phyloP scores from a whole-genome alignment of 768 basidiomycete genomes.

The Russula vinacea region DNA sequence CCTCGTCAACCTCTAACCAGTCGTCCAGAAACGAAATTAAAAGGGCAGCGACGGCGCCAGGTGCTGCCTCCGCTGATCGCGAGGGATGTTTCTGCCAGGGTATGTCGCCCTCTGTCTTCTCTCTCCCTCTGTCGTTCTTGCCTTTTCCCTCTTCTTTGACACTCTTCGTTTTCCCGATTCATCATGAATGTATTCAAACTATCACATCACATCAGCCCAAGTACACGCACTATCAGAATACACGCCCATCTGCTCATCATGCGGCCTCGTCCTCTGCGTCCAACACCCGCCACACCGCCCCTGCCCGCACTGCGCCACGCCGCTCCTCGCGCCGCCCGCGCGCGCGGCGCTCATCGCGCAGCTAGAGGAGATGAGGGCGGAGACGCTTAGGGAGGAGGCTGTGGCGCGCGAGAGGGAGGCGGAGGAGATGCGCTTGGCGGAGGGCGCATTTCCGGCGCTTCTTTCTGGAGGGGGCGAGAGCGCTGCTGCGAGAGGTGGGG shows the following conservation, averaged over 20 bases:
- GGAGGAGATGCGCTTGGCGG: slow-evolving; percentile 8
- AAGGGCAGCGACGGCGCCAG: not conserved
- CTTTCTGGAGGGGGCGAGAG: not conserved
- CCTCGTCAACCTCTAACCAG: not conserved
- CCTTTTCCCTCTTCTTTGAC: no score
- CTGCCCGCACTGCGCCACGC: slow-evolving; percentile 22
- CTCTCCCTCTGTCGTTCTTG: no score
- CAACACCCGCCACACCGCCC: slow-evolving; percentile 16
- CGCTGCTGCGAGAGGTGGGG: not conserved
- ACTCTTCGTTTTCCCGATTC: not conserved
- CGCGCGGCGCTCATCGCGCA: slow-evolving; percentile 19
- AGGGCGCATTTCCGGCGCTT: slow-evolving; percentile 27
- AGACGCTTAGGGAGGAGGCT: slow-evolving; percentile 16
- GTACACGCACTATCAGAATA: slow-evolving; percentile 22
- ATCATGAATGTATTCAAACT: no score
- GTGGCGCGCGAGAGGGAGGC: slow-evolving; percentile 8
- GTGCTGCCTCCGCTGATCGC: not conserved
- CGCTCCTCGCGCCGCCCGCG: slow-evolving; percentile 11
- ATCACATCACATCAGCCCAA: slow-evolving; percentile 15
- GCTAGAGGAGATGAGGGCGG: slow-evolving; percentile 9
- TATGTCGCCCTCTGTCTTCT: not conserved
- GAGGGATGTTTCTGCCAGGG: slow-evolving; percentile 29
- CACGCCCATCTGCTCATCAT: slow-evolving; percentile 26
- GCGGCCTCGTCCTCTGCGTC: slow-evolving; percentile 29
- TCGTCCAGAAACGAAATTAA: not conserved